These are phyloP conservation scores for Eucalyptus sp. DNA, from an alignment of 345 rosid genomes.

Conservation along the genomic window DNA sequence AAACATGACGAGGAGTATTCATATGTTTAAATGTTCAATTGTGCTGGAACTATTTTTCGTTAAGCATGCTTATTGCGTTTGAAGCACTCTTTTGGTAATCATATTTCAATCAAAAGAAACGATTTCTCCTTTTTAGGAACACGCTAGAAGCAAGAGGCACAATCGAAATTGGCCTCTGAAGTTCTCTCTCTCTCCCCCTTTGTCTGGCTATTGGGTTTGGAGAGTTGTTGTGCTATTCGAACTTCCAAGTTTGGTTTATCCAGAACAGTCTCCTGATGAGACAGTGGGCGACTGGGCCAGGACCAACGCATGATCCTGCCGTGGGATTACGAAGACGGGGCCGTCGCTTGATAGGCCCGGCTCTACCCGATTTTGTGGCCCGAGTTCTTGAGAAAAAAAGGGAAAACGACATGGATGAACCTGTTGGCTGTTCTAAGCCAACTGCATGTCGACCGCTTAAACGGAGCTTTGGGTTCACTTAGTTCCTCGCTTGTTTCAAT, in stretches of 20 bases:
- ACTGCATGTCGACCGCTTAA: not conserved
- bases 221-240: not conserved
- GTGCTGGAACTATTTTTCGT: rapidly evolving
- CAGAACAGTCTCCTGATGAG: not conserved
- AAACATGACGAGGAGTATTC: rapidly evolving
- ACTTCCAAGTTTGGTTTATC: not conserved
- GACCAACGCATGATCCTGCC: not conserved
- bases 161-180: not conserved
- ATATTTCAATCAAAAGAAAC: not conserved
- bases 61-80: not conserved
- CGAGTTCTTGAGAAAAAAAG: not conserved
- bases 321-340: not conserved
- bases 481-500: not conserved
- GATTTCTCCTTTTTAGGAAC: not conserved
- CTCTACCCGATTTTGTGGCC: not conserved
- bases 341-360: not conserved
- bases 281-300: not conserved
- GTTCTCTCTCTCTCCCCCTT: not conserved
- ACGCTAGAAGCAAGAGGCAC: not conserved
- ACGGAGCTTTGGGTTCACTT: not conserved
- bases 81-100: not conserved
- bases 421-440: not conserved
- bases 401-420: no score
- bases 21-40: not conserved
- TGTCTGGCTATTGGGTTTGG: not conserved